Conservation (phyloP, 1,284 basidiomycete species). For the Jaminaea rosea region DNA sequence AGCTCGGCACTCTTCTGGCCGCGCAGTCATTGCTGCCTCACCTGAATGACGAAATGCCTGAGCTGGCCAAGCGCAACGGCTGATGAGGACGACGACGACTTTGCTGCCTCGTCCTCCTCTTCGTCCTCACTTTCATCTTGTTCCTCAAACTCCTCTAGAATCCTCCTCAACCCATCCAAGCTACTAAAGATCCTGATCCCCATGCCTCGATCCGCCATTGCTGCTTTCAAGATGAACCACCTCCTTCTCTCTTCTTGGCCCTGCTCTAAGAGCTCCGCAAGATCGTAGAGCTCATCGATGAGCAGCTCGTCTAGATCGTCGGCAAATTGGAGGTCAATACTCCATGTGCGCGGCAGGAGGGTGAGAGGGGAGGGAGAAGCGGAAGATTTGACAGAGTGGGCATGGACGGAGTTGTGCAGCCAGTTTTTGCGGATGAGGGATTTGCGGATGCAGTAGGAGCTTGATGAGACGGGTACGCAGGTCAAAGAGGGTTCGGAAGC, state of each 20-base stretch:
- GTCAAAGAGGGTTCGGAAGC: constrained; percentile 44
- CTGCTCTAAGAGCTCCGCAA: constrained; percentile 56
- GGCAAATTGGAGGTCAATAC: constrained; percentile 77
- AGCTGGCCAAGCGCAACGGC: constrained; percentile 61
- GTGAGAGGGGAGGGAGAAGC: constrained; percentile 49
- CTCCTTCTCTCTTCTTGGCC: constrained; percentile 23
- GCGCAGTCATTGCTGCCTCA: constrained; percentile 50
- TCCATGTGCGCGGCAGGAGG: constrained; percentile 61
- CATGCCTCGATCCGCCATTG: constrained; percentile 91
- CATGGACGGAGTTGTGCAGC: constrained; percentile 65
- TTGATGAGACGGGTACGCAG: constrained; percentile 53
- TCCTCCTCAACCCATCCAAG: constrained; percentile 62
- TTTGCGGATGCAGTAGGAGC: constrained; percentile 81
- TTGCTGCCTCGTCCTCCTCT: constrained; percentile 21
- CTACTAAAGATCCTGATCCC: constrained; percentile 85
- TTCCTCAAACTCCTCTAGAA: constrained; percentile 78
- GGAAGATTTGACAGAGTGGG: constrained; percentile 8
- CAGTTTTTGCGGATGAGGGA: constrained; percentile 91
- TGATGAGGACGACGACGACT: constrained; percentile 11
- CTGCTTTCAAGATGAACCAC: constrained; percentile 67
- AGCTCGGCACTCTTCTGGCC: neutral
- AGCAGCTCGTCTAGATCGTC: constrained; percentile 94
- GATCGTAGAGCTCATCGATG: constrained; percentile 84
- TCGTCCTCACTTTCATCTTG: constrained; percentile 50
- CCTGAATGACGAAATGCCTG: constrained; percentile 93